Percentiles rank a stretch among this genome's conserved stretches.
Conservation (phyloP, 2,329 filamentous ascomycete species). For the Fusarium temperatum region DNA sequence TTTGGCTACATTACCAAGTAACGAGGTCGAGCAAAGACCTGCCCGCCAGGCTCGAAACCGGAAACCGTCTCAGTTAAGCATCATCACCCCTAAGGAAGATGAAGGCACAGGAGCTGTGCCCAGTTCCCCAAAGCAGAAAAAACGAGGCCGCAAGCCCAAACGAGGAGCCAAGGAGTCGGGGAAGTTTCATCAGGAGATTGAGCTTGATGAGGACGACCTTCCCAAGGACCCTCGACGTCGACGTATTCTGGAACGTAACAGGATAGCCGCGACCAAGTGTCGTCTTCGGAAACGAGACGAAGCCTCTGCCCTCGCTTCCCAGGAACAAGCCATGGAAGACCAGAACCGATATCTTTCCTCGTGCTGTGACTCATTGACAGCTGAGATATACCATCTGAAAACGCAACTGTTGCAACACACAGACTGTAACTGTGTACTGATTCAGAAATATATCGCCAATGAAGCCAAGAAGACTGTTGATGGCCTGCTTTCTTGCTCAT, state of each 20-base stretch:
- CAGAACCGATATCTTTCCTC: slow-evolving; percentile 43
- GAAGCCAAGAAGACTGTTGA: slow-evolving; percentile 45
- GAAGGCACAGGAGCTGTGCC: not conserved
- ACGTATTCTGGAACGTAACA: slow-evolving; percentile 45
- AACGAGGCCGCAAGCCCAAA: slow-evolving; percentile 42
- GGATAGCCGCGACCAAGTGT: slow-evolving; percentile 46
- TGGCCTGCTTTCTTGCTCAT: slow-evolving; percentile 28
- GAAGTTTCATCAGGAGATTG: slow-evolving; percentile 17
- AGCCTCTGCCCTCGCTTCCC: slow-evolving; percentile 42
- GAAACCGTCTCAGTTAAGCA: slow-evolving; percentile 20
- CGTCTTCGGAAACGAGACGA: slow-evolving; percentile 45
- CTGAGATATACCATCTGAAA: slow-evolving; percentile 45
- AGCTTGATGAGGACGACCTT: slow-evolving; percentile 34
- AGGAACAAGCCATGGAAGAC: slow-evolving; percentile 44
- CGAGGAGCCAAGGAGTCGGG: slow-evolving; percentile 15
- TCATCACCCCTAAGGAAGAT: slow-evolving; percentile 10
- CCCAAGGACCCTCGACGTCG: slow-evolving; percentile 39
- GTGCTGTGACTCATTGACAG: slow-evolving; percentile 39
- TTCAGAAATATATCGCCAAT: slow-evolving; percentile 45
- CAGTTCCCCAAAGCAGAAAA: slow-evolving; percentile 30
- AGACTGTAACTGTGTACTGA: slow-evolving; percentile 45
- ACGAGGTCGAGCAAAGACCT: slow-evolving; percentile 21
- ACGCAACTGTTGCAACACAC: slow-evolving; percentile 44
- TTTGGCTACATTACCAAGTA: slow-evolving; percentile 13
- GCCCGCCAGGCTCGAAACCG: slow-evolving; percentile 3